Percentiles rank a stretch among this genome's conserved stretches.
phyloP scores from a whole-genome alignment of 2,329 filamentous ascomycete genomes.

The Parascedosporium putredinis region DNA sequence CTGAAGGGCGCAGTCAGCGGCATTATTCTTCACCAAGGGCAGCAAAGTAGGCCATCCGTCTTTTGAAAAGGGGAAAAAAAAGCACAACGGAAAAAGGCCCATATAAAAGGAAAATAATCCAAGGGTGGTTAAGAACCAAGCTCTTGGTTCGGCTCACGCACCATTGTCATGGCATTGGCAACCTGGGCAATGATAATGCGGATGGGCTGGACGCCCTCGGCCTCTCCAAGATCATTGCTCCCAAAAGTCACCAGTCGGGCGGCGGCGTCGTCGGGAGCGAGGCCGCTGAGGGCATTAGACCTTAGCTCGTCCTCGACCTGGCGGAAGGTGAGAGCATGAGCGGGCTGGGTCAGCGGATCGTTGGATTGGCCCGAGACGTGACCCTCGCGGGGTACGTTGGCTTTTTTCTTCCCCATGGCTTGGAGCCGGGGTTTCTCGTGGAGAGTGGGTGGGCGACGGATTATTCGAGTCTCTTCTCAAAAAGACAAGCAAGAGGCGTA shows the following conservation, averaged over 20 bases:
- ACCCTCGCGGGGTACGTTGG: background rate
- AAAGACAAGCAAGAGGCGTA: background rate
- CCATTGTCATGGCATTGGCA: slow-evolving; percentile 49
- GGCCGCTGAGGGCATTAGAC: slow-evolving; percentile 41
- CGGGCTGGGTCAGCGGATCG: slow-evolving; percentile 38
- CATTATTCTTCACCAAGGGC: background rate
- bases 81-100: background rate
- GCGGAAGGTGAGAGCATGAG: slow-evolving; percentile 41
- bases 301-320: slow-evolving; percentile 41
- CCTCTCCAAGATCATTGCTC: slow-evolving; percentile 42
- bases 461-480: too few relatives aligned
- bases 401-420: slow-evolving; percentile 6
- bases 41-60: background rate
- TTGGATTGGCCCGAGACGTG: slow-evolving; percentile 26
- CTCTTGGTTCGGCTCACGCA: slow-evolving; percentile 8
- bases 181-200: slow-evolving; percentile 49
- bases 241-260: slow-evolving; percentile 42
- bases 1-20: slow-evolving; percentile 7
- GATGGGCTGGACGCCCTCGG: slow-evolving; percentile 37
- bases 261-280: slow-evolving; percentile 39
- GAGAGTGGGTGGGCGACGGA: too few relatives aligned
- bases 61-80: background rate
- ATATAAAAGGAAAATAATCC: background rate
- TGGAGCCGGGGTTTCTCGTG: too few relatives aligned
- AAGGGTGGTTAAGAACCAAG: background rate